A percentile compares a stretch with the other conserved stretches of the same genome.
Evolutionary conservation across 2,329 filamentous ascomycete genomes (phyloP).

Genomic region (Coleophoma crateriformis): DNA sequence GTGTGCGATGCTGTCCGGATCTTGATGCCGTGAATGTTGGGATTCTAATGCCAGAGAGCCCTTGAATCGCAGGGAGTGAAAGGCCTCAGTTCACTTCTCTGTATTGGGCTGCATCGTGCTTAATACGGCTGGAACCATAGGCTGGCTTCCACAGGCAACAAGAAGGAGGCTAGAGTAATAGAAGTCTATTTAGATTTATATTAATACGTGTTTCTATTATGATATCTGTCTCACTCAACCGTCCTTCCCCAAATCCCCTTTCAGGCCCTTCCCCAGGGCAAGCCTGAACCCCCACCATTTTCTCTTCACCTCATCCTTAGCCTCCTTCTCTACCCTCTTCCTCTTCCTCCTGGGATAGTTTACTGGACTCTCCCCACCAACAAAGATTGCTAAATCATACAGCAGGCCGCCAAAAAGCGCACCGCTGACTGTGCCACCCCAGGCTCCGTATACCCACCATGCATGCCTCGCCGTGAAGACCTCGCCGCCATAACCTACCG

Average conservation of each 20-base stretch:
- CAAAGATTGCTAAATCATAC: constrained; percentile 46
- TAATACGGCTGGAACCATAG: too few relatives aligned
- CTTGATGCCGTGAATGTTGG: too few relatives aligned
- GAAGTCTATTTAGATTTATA: too few relatives aligned
- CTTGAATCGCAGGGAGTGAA: too few relatives aligned
- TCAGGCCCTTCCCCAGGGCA: background rate
- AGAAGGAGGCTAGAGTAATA: too few relatives aligned
- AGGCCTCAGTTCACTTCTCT: too few relatives aligned
- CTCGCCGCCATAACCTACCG: constrained; percentile 33
- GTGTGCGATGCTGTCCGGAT: too few relatives aligned
- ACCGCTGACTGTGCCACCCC: constrained; percentile 28
- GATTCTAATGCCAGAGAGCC: too few relatives aligned
- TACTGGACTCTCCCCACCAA: constrained; percentile 42
- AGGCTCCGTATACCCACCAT: constrained; percentile 34
- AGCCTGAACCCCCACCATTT: constrained; percentile 12
- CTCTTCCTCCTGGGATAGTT: constrained; percentile 41
- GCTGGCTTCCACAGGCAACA: too few relatives aligned
- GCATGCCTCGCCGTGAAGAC: constrained; percentile 36
- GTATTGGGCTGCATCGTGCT: too few relatives aligned
- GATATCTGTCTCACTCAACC: background rate
- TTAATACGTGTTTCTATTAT: too few relatives aligned
- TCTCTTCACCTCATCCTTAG: constrained; percentile 35
- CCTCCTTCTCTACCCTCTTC: constrained; percentile 22
- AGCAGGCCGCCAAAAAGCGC: constrained; percentile 33
- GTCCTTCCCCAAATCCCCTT: background rate